Conservation (phyloP, 768 basidiomycete genomes). For the Leccinum imitatum region DNA sequence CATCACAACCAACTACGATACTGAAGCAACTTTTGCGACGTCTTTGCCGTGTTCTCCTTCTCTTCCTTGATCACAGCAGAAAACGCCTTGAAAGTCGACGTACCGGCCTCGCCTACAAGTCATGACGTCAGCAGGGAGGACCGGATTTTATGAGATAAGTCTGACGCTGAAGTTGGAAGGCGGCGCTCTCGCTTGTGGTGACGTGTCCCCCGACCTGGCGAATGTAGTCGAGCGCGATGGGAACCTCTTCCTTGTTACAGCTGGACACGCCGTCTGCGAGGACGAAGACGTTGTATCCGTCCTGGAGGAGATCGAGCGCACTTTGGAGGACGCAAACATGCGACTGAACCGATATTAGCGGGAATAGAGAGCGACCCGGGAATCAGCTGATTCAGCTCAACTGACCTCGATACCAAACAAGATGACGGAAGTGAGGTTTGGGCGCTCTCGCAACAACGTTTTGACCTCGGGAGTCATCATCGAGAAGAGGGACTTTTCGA, state of each 20-base stretch:
- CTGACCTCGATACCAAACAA: slow-evolving; percentile 87
- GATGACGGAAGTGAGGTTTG: slow-evolving; percentile 58
- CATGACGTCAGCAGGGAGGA: slow-evolving; percentile 12
- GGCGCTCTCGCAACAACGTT: slow-evolving; percentile 45
- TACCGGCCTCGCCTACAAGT: slow-evolving; percentile 54
- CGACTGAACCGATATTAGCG: slow-evolving; percentile 46
- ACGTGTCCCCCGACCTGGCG: slow-evolving; percentile 73
- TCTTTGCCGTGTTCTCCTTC: slow-evolving; percentile 56
- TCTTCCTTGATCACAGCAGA: slow-evolving; percentile 74
- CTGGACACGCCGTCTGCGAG: slow-evolving; percentile 86
- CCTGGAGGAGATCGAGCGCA: slow-evolving; percentile 60
- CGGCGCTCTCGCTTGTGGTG: slow-evolving; percentile 77
- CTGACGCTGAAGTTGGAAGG: slow-evolving; percentile 73
- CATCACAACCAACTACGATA: slow-evolving; percentile 23
- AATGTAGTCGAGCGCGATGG: slow-evolving; percentile 68
- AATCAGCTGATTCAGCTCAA: slow-evolving; percentile 4
- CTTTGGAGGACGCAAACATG: slow-evolving; percentile 92
- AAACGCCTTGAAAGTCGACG: slow-evolving; percentile 70
- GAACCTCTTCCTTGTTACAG: slow-evolving; percentile 76
- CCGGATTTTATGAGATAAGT: slow-evolving; percentile 9
- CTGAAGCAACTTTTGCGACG: slow-evolving; percentile 34
- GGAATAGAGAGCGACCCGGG: not conserved
- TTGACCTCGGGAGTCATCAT: slow-evolving; percentile 77
- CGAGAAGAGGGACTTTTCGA: slow-evolving; percentile 81
- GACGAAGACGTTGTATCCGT: slow-evolving; percentile 57